phyloP scores from a whole-genome alignment of 306 rosid species.

The Quercus rubra region DNA sequence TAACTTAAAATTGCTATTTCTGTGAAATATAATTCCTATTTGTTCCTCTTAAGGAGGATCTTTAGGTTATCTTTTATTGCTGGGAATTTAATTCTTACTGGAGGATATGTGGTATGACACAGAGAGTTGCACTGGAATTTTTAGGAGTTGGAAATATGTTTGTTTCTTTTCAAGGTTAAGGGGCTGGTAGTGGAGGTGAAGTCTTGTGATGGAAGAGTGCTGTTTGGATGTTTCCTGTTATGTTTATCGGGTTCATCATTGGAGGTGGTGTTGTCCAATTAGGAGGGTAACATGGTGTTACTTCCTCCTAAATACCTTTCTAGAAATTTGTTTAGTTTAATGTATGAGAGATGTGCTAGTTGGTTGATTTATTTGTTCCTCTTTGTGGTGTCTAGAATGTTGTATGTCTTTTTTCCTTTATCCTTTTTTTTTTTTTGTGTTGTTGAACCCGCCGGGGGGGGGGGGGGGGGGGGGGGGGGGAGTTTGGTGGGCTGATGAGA shows the following conservation, averaged over 20 bases:
- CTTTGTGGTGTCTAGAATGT: not conserved
- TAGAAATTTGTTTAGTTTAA: not conserved
- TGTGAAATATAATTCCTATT: not conserved
- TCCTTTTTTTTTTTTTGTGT: not conserved
- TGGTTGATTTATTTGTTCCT: not conserved
- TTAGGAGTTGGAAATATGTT: not conserved
- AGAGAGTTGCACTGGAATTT: not conserved
- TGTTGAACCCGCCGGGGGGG: too few relatives aligned
- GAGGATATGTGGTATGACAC: not conserved
- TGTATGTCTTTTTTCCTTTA: not conserved
- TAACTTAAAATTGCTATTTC: not conserved
- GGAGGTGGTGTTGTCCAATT: not conserved
- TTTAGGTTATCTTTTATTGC: not conserved
- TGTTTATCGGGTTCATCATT: not conserved
- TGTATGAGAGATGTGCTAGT: not conserved
- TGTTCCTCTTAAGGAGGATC: not conserved
- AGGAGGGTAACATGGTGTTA: not conserved
- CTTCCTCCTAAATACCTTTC: not conserved
- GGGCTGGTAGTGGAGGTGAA: not conserved
- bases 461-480: too few relatives aligned
- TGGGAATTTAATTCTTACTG: too few relatives aligned
- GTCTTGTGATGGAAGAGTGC: not conserved
- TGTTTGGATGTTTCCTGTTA: not conserved
- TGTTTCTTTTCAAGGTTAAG: not conserved
- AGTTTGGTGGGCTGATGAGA: not conserved